Base-by-base conservation (phyloP, 2,329 filamentous ascomycete species). In the Ophiostoma australiae region DNA sequence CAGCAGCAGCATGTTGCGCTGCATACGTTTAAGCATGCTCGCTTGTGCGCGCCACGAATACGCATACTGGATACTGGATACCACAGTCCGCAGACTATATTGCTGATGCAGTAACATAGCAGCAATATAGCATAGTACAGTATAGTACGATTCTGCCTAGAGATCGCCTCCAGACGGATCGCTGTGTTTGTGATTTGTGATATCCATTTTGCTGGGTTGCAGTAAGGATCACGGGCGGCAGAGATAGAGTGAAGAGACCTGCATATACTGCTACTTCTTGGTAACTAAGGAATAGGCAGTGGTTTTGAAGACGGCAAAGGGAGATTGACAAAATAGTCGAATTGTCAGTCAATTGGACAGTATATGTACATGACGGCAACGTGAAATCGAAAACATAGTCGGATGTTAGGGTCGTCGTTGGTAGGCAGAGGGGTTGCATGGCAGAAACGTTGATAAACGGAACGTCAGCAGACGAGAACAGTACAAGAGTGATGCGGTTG, bases 1-100 rank as follows among this genome's bases (percentile, higher is more conserved):
- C 55, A 61, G 55, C 55, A 31, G 55, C 55, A 63, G 10, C 55
- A 61, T 20, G 35, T 35, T 39, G 20, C 35, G 35, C 63, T 23
- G 33, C 63, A 66, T 39, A 39, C n/a, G 63, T 35, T 66, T 35
- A 39, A 66, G 61, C 61, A 35, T 66, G 61, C 35, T 66, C 61
- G 61, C 61, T 66, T 66, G 61, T 66, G 61, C 33, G 17, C 52
- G n/a, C 27, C 58, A 33, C 58, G 27, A 20, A n/a, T 37, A 31
- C 27, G 27, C 27, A 31, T 31, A 31, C 27, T 31, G 27, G 27
- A 31, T 31, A 31, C 27, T 31, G 27, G 27, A 3, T 31, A 33
- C 58, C 11, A 31, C 58, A 23, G 23, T 33, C 7, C 27, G 5
- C 23, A 48, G 66, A 52, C 11, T n/a, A 41, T 35, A 39, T 39